Evolutionary conservation across 2,329 filamentous ascomycete genomes (phyloP).

Genomic region (Penicillium sp.): DNA sequence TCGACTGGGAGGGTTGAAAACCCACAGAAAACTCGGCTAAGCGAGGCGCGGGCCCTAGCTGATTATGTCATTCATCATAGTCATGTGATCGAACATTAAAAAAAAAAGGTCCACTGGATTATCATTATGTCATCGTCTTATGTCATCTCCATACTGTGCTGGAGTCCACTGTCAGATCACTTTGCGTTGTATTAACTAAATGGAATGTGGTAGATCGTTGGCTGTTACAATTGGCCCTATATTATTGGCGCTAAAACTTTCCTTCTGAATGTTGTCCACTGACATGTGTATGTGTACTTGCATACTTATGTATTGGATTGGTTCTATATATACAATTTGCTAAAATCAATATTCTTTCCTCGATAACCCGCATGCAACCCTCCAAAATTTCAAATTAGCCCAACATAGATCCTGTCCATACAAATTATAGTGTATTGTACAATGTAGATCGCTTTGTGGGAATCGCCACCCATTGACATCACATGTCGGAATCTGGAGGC

Average conservation of each 20-base stretch:
- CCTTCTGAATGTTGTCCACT: not conserved
- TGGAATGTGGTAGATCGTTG: not conserved
- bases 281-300: not conserved
- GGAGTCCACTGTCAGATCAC: not conserved
- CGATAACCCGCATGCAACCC: not conserved
- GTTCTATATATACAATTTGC: no score
- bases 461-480: conserved; percentile 2
- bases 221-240: not conserved
- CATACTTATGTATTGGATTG: not conserved
- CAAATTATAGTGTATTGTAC: not conserved
- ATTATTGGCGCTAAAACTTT: not conserved
- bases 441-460: not conserved
- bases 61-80: conserved; percentile 30
- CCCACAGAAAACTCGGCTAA: conserved; percentile 50
- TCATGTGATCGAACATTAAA: conserved; percentile 23
- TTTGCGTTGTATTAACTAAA: not conserved
- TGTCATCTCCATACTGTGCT: not conserved
- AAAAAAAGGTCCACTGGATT: not conserved
- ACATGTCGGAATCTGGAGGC: conserved; percentile 11
- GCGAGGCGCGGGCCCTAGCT: conserved; percentile 42
- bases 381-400: not conserved
- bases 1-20: conserved; percentile 40
- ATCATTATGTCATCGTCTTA: conserved; percentile 4
- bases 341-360: not conserved
- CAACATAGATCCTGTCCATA: not conserved